phyloP scores from a whole-genome alignment of 495 filamentous ascomycete genomes.

The Annulohypoxylon moriforme region DNA sequence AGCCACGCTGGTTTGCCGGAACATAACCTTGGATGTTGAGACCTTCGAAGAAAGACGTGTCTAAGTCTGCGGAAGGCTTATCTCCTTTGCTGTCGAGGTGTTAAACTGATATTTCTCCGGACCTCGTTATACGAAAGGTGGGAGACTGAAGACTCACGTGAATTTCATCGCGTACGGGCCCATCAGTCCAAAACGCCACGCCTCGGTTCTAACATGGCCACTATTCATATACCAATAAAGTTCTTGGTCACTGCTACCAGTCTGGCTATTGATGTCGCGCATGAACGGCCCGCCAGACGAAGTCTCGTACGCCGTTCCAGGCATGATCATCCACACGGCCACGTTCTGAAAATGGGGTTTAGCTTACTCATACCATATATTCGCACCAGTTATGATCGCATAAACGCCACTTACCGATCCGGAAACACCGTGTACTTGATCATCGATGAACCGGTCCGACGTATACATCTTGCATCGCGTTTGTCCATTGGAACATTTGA shows the following conservation, averaged over 20 bases:
- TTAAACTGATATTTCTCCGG: background rate
- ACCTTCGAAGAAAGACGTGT: constrained; percentile 66
- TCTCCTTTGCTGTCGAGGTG: constrained; percentile 54
- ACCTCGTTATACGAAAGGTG: background rate
- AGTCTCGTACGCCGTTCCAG: constrained; percentile 54
- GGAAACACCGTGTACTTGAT: constrained; percentile 63
- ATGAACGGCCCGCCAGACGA: constrained; percentile 65
- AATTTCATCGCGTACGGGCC: constrained; percentile 70
- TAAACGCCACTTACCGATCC: constrained; percentile 39
- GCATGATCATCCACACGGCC: constrained; percentile 59
- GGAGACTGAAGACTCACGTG: constrained; percentile 57
- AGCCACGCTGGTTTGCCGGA: constrained; percentile 59
- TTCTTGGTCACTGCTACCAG: constrained; percentile 61
- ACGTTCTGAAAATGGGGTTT: constrained; percentile 42
- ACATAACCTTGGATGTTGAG: constrained; percentile 67
- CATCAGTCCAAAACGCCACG: constrained; percentile 67
- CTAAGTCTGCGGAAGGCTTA: constrained; percentile 55
- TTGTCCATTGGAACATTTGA: constrained; percentile 62
- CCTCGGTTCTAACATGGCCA: constrained; percentile 68
- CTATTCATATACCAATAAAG: constrained; percentile 74
- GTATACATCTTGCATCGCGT: constrained; percentile 74
- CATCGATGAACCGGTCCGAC: constrained; percentile 70
- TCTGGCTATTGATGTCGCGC: constrained; percentile 71
- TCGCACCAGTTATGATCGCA: background rate
- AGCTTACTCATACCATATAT: background rate